Evolutionary conservation across 2,329 filamentous ascomycete species (phyloP).

Genomic region (Phaeosphaeria sp.): DNA sequence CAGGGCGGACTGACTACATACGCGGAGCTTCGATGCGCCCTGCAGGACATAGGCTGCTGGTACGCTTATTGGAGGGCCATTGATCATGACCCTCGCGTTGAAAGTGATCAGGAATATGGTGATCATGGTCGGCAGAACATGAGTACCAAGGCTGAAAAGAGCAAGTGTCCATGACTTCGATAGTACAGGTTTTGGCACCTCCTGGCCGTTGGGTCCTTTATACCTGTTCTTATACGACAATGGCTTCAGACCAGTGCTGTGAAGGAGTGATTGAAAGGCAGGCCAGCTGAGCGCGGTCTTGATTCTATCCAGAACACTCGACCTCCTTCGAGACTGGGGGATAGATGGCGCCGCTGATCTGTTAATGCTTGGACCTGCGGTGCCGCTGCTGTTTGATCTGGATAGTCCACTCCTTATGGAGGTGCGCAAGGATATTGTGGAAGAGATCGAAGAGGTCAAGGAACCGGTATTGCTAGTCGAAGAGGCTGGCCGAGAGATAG

Average conservation of each 20-base stretch:
- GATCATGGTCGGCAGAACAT: slow-evolving; percentile 2
- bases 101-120: slow-evolving; percentile 1
- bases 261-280: slow-evolving; percentile 1
- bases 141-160: not conserved
- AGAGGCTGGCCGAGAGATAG: not conserved
- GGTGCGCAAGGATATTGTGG: not conserved
- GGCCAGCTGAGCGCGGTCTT: not conserved
- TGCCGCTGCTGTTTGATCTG: not conserved
- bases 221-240: not conserved
- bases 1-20: not conserved
- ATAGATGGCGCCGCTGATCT: not conserved
- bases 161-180: not conserved
- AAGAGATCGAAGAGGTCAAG: not conserved
- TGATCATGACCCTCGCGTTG: slow-evolving; percentile 1
- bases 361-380: not conserved
- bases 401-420: not conserved
- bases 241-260: slow-evolving; percentile 1
- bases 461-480: not conserved
- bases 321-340: not conserved
- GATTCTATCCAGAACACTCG: not conserved
- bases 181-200: slow-evolving; percentile 2
- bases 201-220: slow-evolving; percentile 3
- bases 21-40: slow-evolving; percentile 4
- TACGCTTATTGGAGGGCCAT: not conserved
- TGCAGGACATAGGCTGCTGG: not conserved